Base-by-base conservation (phyloP, 257 asterid species). In the Eustoma russellianum region DNA sequence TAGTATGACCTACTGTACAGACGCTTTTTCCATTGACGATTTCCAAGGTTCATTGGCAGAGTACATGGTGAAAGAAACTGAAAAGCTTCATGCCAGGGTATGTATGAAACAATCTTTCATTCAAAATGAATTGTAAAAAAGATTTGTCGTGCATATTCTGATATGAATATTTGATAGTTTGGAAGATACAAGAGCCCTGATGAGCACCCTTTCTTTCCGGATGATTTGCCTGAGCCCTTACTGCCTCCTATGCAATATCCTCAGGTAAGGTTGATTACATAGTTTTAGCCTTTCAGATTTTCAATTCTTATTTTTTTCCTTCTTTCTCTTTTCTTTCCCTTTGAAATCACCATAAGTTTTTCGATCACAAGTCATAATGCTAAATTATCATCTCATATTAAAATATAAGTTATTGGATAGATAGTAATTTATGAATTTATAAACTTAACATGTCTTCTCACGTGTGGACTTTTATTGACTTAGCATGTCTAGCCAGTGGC, bases 151-250 rank as follows among this genome's bases (percentile, higher is more conserved):
- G 61, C 41, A 13, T 18, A 17, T 43, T 56, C 65, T 62, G 50
- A 45, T 40, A n/a, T 40, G 13, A 6, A 16, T 43, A 51, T 33
- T 41, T 50, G 55, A 41, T 52, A 91, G 98, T 89, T 82, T 70
- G 98, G 98, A 66, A 72, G 98, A 70, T 92, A 82, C 66, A 76
- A 67, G 64, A 77, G 88, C 64, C 98, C 98, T 0, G 98, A 88
- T 15, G 98, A 92, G 82, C 97, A 85, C 64, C 88, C 98, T 51
- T 92, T 88, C 77, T 88, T 88, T 70, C 93, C 93, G 2, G 67
- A 77, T 62, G 82, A 64, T 52, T 57, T 82, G 50, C 81, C 90
- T 1, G 76, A 81, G 51, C 81, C 94, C 16, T 16, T 92, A 66
- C 64, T 92, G 70, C 97, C 97, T 5, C 97, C 97, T 34, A 66